A percentile compares a stretch with the other conserved stretches of the same genome.
These are phyloP conservation scores for Zopfochytrium polystomum DNA, from an alignment of 371 early-diverging fungal genomes.

Conservation along the genomic window DNA sequence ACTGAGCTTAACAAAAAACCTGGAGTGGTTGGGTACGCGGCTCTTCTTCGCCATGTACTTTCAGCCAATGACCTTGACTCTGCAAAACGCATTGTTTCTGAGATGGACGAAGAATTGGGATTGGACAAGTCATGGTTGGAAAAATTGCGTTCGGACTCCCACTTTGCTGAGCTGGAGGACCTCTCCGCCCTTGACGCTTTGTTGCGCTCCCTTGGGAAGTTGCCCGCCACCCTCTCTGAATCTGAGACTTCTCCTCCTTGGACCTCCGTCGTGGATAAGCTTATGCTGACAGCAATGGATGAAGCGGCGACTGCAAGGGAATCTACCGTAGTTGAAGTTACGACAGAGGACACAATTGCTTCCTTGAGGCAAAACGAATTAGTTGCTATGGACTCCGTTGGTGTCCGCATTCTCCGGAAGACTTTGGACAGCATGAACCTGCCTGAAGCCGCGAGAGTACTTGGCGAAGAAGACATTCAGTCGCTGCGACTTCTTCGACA, in stretches of 20 bases:
- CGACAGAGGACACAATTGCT: not conserved
- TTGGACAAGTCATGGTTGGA: slow-evolving; percentile 20
- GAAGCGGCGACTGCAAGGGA: slow-evolving; percentile 8
- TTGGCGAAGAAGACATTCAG: slow-evolving; percentile 26
- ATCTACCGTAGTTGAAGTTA: not conserved
- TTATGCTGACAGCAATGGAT: slow-evolving; percentile 38
- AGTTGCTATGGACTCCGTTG: slow-evolving; percentile 51
- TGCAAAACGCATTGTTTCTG: slow-evolving; percentile 60
- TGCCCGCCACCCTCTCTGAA: not conserved
- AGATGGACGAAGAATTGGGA: slow-evolving; percentile 55
- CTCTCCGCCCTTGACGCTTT: slow-evolving; percentile 31
- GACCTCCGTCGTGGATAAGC: slow-evolving; percentile 15
- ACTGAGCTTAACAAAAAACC: slow-evolving; percentile 55
- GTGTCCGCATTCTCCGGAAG: slow-evolving; percentile 74
- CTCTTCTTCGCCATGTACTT: slow-evolving; percentile 45
- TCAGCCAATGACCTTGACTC: slow-evolving; percentile 55
- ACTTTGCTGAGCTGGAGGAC: slow-evolving; percentile 42
- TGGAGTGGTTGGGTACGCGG: slow-evolving; percentile 69
- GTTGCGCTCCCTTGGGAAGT: slow-evolving; percentile 24
- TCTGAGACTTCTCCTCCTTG: not conserved
- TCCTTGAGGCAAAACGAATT: not conserved
- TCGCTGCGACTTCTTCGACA: slow-evolving; percentile 45
- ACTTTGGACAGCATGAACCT: slow-evolving; percentile 65
- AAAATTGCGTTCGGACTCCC: slow-evolving; percentile 37
- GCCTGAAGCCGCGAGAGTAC: slow-evolving; percentile 63